A percentile compares a stretch with the other conserved stretches of the same genome.
phyloP scores from a whole-genome alignment of 2,329 filamentous ascomycete genomes.

The Dactylellina sp. region DNA sequence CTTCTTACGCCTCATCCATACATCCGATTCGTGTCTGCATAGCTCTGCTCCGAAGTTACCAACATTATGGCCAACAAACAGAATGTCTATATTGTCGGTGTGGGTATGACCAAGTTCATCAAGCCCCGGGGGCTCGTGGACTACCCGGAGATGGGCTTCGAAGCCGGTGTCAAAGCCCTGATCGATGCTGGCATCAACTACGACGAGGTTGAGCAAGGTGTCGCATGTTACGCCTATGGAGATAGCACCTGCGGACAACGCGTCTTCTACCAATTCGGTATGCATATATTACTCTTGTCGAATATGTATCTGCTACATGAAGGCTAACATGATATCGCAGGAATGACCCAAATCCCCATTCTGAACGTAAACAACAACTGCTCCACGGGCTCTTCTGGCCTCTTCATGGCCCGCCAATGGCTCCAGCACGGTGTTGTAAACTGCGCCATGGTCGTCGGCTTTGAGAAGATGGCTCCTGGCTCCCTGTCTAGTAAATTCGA shows the following conservation, averaged over 20 bases:
- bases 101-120: constrained; percentile 99
- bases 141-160: constrained; percentile 93
- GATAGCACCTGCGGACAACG: constrained; percentile 95
- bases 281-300: background rate
- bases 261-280: constrained; percentile 97
- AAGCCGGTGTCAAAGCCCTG: constrained; percentile 84
- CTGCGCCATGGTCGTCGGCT: constrained; percentile 90
- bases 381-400: constrained; percentile 90
- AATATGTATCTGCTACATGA: background rate
- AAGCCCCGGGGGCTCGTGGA: constrained; percentile 94
- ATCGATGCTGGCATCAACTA: constrained; percentile 90
- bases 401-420: constrained; percentile 84
- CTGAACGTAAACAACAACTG: constrained; percentile 99
- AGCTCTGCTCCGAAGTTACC: background rate
- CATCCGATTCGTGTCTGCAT: background rate
- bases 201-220: constrained; percentile 92
- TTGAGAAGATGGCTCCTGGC: constrained; percentile 98
- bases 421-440: constrained; percentile 84
- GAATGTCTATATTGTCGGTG: constrained; percentile 85
- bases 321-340: constrained; percentile 48
- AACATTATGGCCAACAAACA: constrained; percentile 55
- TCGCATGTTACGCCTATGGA: constrained; percentile 98
- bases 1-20: constrained; percentile 11
- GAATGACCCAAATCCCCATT: constrained; percentile 91
- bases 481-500: constrained; percentile 85